Percentiles rank a stretch among this genome's conserved stretches.
These are phyloP conservation scores for Trypanosoma platydactyli DNA, from an alignment of 208 protist genomes.

Conservation along the genomic window DNA sequence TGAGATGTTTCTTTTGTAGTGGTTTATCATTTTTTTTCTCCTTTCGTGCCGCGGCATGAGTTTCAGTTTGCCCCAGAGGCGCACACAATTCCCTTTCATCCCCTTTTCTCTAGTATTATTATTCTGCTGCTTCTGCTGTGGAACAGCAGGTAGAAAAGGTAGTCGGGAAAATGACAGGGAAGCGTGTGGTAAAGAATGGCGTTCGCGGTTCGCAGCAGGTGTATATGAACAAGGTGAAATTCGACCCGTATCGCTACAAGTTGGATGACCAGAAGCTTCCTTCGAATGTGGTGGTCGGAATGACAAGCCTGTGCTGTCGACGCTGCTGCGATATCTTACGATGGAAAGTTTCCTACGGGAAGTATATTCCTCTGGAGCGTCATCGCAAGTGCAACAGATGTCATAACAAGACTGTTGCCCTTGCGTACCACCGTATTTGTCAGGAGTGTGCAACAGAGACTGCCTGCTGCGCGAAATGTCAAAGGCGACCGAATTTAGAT, in stretches of 20 bases:
- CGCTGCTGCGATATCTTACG: conserved; percentile 87
- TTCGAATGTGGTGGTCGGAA: conserved; percentile 31
- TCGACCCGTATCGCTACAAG: conserved; percentile 79
- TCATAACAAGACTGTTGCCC: conserved; percentile 44
- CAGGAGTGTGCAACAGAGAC: conserved; percentile 49
- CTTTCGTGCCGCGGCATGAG: not conserved
- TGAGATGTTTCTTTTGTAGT: not conserved
- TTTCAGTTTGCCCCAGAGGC: not conserved
- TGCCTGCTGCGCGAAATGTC: conserved; percentile 81
- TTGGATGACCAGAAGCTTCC: conserved; percentile 65
- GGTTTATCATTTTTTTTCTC: conserved; percentile 10
- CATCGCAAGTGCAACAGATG: conserved; percentile 75
- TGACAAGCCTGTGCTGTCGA: conserved; percentile 80
- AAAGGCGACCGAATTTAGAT: conserved; percentile 41
- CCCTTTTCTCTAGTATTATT: not conserved
- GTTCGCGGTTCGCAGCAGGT: conserved; percentile 49
- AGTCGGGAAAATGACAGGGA: conserved; percentile 27
- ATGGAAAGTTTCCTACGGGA: conserved; percentile 90
- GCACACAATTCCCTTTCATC: not conserved
- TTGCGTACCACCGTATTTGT: conserved; percentile 86
- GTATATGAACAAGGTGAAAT: conserved; percentile 76
- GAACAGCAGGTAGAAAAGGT: not conserved
- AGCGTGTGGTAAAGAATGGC: conserved; percentile 44
- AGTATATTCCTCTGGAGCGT: conserved; percentile 64
- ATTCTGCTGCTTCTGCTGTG: not conserved